Conservation (phyloP, 2,329 filamentous ascomycete genomes). For the Fusarium nodosum region DNA sequence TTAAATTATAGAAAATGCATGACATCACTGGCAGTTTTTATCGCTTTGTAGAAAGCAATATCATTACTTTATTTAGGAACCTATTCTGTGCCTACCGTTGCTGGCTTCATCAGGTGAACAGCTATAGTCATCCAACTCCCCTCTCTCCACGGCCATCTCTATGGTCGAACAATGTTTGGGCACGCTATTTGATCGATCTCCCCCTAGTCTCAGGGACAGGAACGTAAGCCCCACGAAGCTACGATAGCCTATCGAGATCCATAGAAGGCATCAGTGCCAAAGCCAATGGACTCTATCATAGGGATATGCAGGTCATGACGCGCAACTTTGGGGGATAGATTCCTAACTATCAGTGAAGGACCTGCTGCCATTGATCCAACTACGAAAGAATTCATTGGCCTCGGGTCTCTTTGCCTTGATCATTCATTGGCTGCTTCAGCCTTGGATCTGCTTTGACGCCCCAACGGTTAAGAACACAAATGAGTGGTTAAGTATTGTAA, state of each 20-base stretch:
- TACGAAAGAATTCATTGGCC: not conserved
- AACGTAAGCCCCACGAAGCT: not conserved
- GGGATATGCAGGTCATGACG: not conserved
- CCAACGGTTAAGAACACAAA: not conserved
- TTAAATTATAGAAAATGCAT: slow-evolving; percentile 23
- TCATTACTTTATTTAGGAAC: not conserved
- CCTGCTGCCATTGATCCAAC: not conserved
- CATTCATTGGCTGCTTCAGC: not conserved
- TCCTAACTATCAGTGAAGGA: not conserved
- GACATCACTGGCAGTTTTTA: not conserved
- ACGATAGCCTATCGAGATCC: not conserved
- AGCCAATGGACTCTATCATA: not conserved
- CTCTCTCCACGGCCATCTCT: not conserved
- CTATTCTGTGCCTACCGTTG: not conserved
- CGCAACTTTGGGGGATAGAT: not conserved
- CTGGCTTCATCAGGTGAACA: not conserved
- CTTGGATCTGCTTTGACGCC: not conserved
- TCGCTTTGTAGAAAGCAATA: not conserved
- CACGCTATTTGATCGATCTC: not conserved
- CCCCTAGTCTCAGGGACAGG: not conserved
- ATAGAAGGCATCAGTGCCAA: not conserved
- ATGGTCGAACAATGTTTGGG: not conserved
- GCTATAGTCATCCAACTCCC: not conserved
- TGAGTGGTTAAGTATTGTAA: not conserved
- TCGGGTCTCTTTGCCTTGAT: not conserved